These are phyloP conservation scores for Alternaria angustiovoidea DNA, from an alignment of 2,329 filamentous ascomycete species.

Conservation along the genomic window DNA sequence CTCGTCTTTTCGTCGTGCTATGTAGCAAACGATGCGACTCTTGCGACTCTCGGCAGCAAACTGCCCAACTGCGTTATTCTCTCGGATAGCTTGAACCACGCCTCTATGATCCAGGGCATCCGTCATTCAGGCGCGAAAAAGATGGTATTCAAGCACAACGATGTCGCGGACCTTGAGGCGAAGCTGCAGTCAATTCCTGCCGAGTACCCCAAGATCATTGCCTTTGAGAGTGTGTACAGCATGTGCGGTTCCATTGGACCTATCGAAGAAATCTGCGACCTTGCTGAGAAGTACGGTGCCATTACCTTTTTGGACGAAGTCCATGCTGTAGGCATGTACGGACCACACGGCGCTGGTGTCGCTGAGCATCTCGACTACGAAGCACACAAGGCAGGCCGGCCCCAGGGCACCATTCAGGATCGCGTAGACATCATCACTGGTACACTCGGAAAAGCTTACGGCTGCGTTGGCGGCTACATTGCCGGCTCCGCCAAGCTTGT, in stretches of 20 bases:
- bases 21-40: conserved; percentile 95
- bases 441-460: conserved; percentile 96
- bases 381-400: conserved; percentile 76
- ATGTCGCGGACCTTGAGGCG: conserved; percentile 87
- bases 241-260: conserved; percentile 99
- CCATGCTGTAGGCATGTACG: conserved; percentile 99
- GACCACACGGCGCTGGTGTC: conserved; percentile 91
- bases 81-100: conserved; percentile 97
- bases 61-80: conserved; percentile 95
- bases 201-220: conserved; percentile 94
- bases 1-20: conserved; percentile 98
- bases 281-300: conserved; percentile 96
- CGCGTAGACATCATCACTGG: conserved; percentile 97
- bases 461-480: conserved; percentile 97
- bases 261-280: conserved; percentile 93
- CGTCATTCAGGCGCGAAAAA: conserved; percentile 97
- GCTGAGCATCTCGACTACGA: conserved; percentile 97
- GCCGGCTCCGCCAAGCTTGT: conserved; percentile 86
- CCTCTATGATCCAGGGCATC: conserved; percentile 99
- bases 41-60: conserved; percentile 96
- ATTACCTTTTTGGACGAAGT: conserved; percentile 99
- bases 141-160: conserved; percentile 98
- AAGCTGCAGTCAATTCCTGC: conserved; percentile 89
- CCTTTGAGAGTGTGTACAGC: conserved; percentile 98
- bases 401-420: conserved; percentile 88